These are phyloP conservation scores for Saxophila tyrrhenica DNA, from an alignment of 495 filamentous ascomycete species.

Conservation along the genomic window DNA sequence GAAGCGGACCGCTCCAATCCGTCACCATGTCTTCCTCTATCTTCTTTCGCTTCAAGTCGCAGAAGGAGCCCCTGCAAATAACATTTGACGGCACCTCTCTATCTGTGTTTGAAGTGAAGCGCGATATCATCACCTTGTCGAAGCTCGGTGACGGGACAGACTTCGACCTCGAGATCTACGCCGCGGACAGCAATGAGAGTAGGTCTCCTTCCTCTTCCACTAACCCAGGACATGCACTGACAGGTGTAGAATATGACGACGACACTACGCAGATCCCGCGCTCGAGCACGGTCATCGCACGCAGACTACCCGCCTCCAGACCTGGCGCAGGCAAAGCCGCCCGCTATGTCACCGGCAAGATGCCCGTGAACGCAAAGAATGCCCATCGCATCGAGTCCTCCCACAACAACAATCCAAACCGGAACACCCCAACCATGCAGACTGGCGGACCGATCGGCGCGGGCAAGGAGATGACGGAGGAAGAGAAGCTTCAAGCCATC, in stretches of 20 bases:
- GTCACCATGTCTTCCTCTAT: slow-evolving; percentile 87
- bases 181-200: slow-evolving; percentile 88
- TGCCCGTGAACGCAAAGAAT: slow-evolving; percentile 81
- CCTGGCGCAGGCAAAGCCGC: slow-evolving; percentile 78
- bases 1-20: not conserved
- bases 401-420: slow-evolving; percentile 29
- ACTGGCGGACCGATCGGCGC: not conserved
- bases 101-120: slow-evolving; percentile 95
- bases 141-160: slow-evolving; percentile 91
- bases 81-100: slow-evolving; percentile 98
- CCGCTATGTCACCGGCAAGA: slow-evolving; percentile 93
- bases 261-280: slow-evolving; percentile 91
- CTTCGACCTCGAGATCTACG: slow-evolving; percentile 88
- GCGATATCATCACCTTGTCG: slow-evolving; percentile 91
- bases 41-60: slow-evolving; percentile 99
- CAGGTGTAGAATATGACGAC: slow-evolving; percentile 73
- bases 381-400: slow-evolving; percentile 60
- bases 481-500: slow-evolving; percentile 40
- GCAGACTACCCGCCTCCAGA: slow-evolving; percentile 69
- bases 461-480: slow-evolving; percentile 16
- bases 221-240: slow-evolving; percentile 1
- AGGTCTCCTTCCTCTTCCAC: slow-evolving; percentile 29
- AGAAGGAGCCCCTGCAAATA: slow-evolving; percentile 86
- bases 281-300: slow-evolving; percentile 84
- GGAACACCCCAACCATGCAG: slow-evolving; percentile 3